Conservation (phyloP, 805 yeast genomes). For the Ogataea allantospora region DNA sequence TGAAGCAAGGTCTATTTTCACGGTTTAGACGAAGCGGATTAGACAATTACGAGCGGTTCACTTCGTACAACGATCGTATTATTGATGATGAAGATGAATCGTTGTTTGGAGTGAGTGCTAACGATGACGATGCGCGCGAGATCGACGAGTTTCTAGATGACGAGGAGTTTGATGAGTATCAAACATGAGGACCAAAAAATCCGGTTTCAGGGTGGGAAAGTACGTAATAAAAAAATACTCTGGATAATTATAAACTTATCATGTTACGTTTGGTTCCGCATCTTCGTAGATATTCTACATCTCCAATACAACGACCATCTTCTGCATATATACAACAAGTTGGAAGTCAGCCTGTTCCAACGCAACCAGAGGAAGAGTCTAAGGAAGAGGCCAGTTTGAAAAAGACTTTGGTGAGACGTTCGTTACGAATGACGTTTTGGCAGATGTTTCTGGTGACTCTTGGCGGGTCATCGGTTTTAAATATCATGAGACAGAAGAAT, state of each 20-base stretch:
- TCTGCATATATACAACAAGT: constrained; percentile 24
- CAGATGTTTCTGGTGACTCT: constrained; percentile 32
- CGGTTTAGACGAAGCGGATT: constrained; percentile 23
- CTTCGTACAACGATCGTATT: constrained; percentile 32
- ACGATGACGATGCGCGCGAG: constrained; percentile 50
- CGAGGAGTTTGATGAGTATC: constrained; percentile 27
- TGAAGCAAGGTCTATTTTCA: constrained; percentile 26
- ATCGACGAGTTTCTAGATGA: constrained; percentile 41
- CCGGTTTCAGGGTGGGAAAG: too few relatives aligned
- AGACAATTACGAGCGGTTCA: constrained; percentile 20
- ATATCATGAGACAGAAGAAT: constrained; percentile 45
- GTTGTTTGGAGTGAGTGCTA: constrained; percentile 32
- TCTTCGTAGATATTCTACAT: constrained; percentile 6
- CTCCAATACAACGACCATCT: constrained; percentile 22
- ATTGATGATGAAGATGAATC: constrained; percentile 34
- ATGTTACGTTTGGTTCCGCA: constrained; percentile 3
- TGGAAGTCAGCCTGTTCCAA: constrained; percentile 31
- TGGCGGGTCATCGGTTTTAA: constrained; percentile 43
- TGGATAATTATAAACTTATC: too few relatives aligned
- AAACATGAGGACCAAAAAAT: constrained; percentile 8
- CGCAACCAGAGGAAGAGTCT: constrained; percentile 6
- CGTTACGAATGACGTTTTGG: constrained; percentile 33
- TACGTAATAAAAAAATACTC: too few relatives aligned
- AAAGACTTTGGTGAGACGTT: constrained; percentile 27
- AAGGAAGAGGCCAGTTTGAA: constrained; percentile 24